Evolutionary conservation across 164 flowering plant genomes (phyloP).

Genomic region (Aristolochia californica): DNA sequence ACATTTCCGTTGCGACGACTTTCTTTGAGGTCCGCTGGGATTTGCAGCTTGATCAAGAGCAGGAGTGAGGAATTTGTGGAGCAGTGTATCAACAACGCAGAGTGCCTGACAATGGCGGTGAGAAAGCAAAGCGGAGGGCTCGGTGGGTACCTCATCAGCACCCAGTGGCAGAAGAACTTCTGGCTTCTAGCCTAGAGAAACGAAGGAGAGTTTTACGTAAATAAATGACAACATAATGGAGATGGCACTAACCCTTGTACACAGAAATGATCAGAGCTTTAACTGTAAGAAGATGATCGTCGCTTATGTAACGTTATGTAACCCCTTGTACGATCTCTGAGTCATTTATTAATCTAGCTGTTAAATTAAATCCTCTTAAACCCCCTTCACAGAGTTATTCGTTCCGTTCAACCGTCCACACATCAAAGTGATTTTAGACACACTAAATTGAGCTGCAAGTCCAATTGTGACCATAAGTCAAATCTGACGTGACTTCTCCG

Average conservation of each 20-base stretch:
- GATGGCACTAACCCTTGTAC: background rate
- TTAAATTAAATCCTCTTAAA: too few species aligned
- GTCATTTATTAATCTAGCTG: too few species aligned
- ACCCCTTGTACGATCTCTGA: too few species aligned
- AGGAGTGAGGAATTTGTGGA: slow-evolving; percentile 67
- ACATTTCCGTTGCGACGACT: too few species aligned
- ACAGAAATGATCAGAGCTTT: background rate
- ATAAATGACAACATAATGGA: background rate
- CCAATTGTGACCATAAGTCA: too few species aligned
- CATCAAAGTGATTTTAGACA: too few species aligned
- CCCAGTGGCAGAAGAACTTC: slow-evolving; percentile 89
- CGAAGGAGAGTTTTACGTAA: background rate
- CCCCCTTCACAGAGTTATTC: too few species aligned
- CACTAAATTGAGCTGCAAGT: too few species aligned
- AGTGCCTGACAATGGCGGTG: slow-evolving; percentile 77
- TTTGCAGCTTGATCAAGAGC: slow-evolving; percentile 41
- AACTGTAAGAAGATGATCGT: too few species aligned
- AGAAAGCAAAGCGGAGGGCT: slow-evolving; percentile 64
- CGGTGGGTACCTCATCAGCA: slow-evolving; percentile 80
- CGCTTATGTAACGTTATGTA: too few species aligned
- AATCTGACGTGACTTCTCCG: too few species aligned
- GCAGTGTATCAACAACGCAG: slow-evolving; percentile 62
- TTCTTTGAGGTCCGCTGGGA: background rate
- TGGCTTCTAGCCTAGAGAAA: slow-evolving; percentile 42
- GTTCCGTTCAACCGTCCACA: too few species aligned